phyloP scores from a whole-genome alignment of 257 asterid genomes.

The Solanum pinnatisectum region DNA sequence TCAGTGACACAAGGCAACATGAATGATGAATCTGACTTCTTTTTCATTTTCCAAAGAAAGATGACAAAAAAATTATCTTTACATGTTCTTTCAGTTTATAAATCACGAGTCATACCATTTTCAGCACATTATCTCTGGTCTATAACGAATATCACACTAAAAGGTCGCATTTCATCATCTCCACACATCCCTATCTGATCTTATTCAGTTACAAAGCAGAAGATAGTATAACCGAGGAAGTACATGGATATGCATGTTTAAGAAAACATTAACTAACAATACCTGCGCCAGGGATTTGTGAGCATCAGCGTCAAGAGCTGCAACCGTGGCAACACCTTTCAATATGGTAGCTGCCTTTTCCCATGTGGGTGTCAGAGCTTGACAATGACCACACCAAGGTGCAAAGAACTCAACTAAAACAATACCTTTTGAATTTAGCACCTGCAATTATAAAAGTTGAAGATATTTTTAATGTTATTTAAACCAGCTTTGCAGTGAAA shows the following conservation, averaged over 20 bases:
- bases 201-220: neutral
- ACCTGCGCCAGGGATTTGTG: slow-evolving; percentile 92
- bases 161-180: neutral
- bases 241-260: neutral
- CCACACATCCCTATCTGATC: neutral
- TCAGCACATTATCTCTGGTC: neutral
- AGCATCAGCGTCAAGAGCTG: slow-evolving; percentile 97
- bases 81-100: neutral
- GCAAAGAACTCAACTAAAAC: slow-evolving; percentile 92
- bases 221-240: neutral
- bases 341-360: slow-evolving; percentile 80
- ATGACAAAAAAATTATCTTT: neutral
- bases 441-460: slow-evolving; percentile 36
- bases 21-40: neutral
- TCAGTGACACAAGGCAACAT: neutral
- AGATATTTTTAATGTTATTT: neutral
- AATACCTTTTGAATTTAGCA: slow-evolving; percentile 72
- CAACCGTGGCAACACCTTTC: slow-evolving; percentile 89
- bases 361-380: slow-evolving; percentile 84
- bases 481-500: neutral
- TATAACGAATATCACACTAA: neutral
- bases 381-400: slow-evolving; percentile 98
- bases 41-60: neutral
- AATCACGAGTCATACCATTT: neutral
- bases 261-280: neutral